phyloP scores from a whole-genome alignment of 441 rosid genomes.

The Populus hybrid region DNA sequence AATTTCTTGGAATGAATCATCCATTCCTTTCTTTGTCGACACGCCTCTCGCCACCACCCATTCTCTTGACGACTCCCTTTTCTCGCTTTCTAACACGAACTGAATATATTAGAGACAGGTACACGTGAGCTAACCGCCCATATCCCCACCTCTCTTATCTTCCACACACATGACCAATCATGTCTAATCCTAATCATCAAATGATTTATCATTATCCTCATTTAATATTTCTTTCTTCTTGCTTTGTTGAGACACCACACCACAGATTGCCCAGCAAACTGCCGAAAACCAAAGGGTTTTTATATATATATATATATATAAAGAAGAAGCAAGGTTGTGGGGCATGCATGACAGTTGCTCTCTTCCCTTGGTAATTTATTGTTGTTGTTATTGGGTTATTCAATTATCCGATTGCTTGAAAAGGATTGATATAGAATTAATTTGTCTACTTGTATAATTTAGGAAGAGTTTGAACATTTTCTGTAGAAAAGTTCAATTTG shows the following conservation, averaged over 20 bases:
- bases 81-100: constrained; percentile 26
- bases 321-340: constrained; percentile 16
- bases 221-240: no score
- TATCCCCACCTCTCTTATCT: constrained; percentile 27
- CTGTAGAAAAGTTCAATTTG: no score
- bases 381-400: no score
- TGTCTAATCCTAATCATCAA: constrained; percentile 23
- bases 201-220: constrained; percentile 30
- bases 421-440: background rate
- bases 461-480: background rate
- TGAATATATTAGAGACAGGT: constrained; percentile 42
- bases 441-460: background rate
- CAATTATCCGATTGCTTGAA: background rate
- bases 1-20: constrained; percentile 15
- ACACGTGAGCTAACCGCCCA: constrained; percentile 90
- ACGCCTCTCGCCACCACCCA: constrained; percentile 38
- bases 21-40: constrained; percentile 37
- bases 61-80: constrained; percentile 11
- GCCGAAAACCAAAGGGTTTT: background rate
- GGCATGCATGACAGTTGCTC: constrained; percentile 14
- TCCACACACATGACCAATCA: constrained; percentile 33
- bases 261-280: constrained; percentile 9
- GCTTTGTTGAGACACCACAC: background rate
- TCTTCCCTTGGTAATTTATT: background rate
- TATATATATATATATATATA: no score